Percentiles rank a stretch among this genome's conserved stretches.
phyloP scores from a whole-genome alignment of 805 yeast species.

The Saccharomycopsis fibuligera region DNA sequence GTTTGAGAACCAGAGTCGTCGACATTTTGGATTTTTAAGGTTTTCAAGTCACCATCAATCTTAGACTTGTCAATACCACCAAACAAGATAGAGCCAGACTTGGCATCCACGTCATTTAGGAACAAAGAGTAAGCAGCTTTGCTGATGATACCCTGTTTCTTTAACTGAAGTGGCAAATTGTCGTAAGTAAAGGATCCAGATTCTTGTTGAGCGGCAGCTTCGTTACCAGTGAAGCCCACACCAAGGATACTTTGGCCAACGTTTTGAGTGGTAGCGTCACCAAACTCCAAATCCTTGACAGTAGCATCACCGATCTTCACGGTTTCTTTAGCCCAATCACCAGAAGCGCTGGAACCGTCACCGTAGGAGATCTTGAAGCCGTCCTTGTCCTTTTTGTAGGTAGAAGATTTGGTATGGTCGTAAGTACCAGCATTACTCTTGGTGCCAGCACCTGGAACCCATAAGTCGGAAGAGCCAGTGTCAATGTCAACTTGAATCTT shows the following conservation, averaged over 20 bases:
- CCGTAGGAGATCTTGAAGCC: conserved; percentile 38
- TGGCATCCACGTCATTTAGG: conserved; percentile 30
- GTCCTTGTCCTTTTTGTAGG: conserved; percentile 30
- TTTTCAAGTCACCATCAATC: conserved; percentile 31
- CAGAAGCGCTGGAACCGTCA: conserved; percentile 43
- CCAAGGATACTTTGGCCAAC: conserved; percentile 57
- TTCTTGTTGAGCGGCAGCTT: conserved; percentile 52
- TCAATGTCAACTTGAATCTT: conserved; percentile 38
- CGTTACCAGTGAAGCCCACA: conserved; percentile 64
- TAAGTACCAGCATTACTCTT: conserved; percentile 32
- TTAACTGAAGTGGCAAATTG: conserved; percentile 29
- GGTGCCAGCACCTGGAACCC: conserved; percentile 31
- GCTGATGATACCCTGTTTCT: conserved; percentile 35
- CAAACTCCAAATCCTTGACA: conserved; percentile 13
- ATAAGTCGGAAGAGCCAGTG: conserved; percentile 45
- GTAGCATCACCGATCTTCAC: conserved; percentile 30
- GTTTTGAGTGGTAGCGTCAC: conserved; percentile 18
- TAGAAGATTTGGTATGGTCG: conserved; percentile 28
- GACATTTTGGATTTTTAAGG: conserved; percentile 27
- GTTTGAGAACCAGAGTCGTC: conserved; percentile 32
- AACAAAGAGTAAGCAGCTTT: conserved; percentile 41
- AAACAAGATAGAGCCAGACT: conserved; percentile 33
- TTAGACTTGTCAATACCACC: conserved; percentile 40
- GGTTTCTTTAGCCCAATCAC: conserved; percentile 46
- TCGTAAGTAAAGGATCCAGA: conserved; percentile 35